Conservation (phyloP, 176 grass and related monocot genomes). For the Paspalum vaginatum region DNA sequence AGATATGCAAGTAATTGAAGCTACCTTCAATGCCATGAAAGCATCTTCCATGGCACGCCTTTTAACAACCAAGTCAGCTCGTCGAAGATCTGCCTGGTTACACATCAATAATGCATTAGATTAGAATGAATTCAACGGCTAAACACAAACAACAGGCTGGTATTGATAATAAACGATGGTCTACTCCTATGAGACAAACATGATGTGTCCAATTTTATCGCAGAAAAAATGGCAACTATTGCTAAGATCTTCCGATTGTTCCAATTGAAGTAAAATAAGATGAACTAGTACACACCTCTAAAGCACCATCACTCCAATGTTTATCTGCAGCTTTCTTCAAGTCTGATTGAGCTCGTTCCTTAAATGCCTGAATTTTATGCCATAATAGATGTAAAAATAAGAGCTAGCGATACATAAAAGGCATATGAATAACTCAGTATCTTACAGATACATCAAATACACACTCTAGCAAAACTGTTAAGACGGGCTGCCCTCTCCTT, state of each 20-base stretch:
- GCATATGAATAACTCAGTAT: conserved; percentile 32
- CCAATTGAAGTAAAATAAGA: conserved; percentile 20
- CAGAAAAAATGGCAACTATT: background rate
- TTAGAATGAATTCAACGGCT: conserved; percentile 25
- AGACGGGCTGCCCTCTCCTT: conserved; percentile 78
- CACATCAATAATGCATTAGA: conserved; percentile 38
- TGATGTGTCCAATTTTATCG: background rate
- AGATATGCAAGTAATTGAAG: background rate
- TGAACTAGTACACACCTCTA: conserved; percentile 63
- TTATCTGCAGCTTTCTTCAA: conserved; percentile 94
- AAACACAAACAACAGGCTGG: conserved; percentile 2
- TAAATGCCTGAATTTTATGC: conserved; percentile 63
- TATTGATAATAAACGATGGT: background rate
- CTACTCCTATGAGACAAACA: background rate
- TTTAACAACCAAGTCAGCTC: conserved; percentile 81
- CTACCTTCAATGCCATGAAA: conserved; percentile 96
- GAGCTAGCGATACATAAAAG: conserved; percentile 23
- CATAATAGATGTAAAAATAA: conserved; percentile 19
- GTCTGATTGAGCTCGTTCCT: conserved; percentile 77
- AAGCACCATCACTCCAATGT: conserved; percentile 97
- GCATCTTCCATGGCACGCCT: conserved; percentile 94
- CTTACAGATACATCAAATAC: conserved; percentile 19
- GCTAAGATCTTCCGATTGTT: conserved; percentile 1
- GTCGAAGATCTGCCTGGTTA: conserved; percentile 80
- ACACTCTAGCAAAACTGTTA: conserved; percentile 84